These are phyloP conservation scores for Phytophthora lateralis DNA, from an alignment of 352 stramenopile genomes.

Conservation along the genomic window DNA sequence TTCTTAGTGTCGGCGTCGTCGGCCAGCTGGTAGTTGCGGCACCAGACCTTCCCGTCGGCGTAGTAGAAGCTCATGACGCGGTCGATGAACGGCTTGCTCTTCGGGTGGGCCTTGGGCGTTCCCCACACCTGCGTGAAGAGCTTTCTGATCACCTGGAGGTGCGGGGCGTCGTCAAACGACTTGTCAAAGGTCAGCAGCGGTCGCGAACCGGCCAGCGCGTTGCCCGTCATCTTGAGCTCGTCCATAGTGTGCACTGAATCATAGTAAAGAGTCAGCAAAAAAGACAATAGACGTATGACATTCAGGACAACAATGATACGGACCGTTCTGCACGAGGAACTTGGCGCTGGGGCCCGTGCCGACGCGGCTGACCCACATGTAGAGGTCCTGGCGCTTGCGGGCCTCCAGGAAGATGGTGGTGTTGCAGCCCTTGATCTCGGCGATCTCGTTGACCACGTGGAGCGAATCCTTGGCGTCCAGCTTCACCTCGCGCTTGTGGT, in stretches of 20 bases:
- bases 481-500: constrained; percentile 99
- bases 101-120: constrained; percentile 98
- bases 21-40: constrained; percentile 97
- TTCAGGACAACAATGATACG: background rate
- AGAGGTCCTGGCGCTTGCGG: constrained; percentile 98
- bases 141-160: constrained; percentile 97
- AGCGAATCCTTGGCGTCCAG: constrained; percentile 95
- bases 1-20: constrained; percentile 94
- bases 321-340: constrained; percentile 98
- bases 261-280: constrained; percentile 1
- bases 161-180: constrained; percentile 88
- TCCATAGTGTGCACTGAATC: constrained; percentile 98
- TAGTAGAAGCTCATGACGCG: constrained; percentile 98
- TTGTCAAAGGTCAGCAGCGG: constrained; percentile 98
- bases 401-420: constrained; percentile 96
- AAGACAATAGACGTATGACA: background rate
- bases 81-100: constrained; percentile 99
- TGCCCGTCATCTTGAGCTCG: constrained; percentile 99
- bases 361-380: constrained; percentile 97
- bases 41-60: constrained; percentile 96
- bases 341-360: constrained; percentile 96
- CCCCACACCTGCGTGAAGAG: constrained; percentile 95
- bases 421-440: constrained; percentile 98
- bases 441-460: constrained; percentile 98
- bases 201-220: constrained; percentile 97